phyloP scores from a whole-genome alignment of 2,329 filamentous ascomycete genomes.

The Boeremia exigua region DNA sequence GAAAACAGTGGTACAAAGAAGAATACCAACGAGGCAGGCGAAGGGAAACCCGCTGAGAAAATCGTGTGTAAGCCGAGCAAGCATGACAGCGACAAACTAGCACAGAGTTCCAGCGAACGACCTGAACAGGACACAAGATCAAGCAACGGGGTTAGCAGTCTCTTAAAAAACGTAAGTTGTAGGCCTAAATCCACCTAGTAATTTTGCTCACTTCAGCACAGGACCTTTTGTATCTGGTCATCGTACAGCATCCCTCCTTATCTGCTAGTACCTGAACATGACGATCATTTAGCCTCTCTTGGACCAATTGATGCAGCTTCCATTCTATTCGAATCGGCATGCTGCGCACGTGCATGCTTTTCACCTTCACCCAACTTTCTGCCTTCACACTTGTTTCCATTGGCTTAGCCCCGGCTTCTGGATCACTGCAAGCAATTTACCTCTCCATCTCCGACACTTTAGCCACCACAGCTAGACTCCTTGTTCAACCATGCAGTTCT shows the following conservation, averaged over 20 bases:
- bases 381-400: no score
- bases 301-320: no score
- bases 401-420: no score
- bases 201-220: background rate
- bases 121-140: background rate
- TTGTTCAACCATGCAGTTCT: background rate
- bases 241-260: slow-evolving; percentile 3
- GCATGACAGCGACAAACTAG: background rate
- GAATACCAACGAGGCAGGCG: background rate
- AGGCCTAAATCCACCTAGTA: background rate
- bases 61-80: background rate
- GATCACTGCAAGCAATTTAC: background rate
- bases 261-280: background rate
- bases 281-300: no score
- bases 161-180: background rate
- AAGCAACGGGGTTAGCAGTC: background rate
- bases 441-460: background rate
- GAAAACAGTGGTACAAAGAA: no score
- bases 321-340: no score
- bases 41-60: background rate
- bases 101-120: background rate
- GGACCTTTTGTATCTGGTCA: slow-evolving; percentile 1
- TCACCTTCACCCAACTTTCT: no score
- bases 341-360: no score
- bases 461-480: background rate